Evolutionary conservation across 164 flowering plant species (phyloP), one percentile per base, ranked within the genome.

Genomic region (Liquidambar formosana): DNA sequence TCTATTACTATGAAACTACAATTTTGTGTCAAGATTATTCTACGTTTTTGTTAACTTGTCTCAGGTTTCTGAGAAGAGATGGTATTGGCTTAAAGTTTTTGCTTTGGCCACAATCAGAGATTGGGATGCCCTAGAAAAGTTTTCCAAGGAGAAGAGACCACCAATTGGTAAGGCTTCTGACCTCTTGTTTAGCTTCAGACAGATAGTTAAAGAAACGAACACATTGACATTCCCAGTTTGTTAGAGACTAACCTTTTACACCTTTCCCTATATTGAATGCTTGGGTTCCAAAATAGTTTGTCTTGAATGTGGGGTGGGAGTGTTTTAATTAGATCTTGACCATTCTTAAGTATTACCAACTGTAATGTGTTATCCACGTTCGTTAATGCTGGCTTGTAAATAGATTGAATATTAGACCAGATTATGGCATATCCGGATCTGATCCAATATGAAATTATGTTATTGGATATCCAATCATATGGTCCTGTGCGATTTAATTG

Each of bases 61-160:
- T 57, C 75, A 93, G 99, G 98, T 95, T 53, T 83, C 97, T 61
- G 99, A 95, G 76, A 95, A 90, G 80, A 82, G 97, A 70, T 95
- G 97, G 97, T 95, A 95, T 76, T 95, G 99, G 99, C 97, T 95
- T 67, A 95, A 95, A 81, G 91, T 85, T 70, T 91, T 91, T 78
- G 99, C 99, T 69, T 78, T 95, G 86, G 98, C 93, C 61, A 88
- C 96, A 57, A 90, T 79, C 51, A 84, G 91, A 83, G 99, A 95
- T 70, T 95, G 99, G 99, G 97, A 86, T 81, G 94, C 93, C 13
- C 81, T 95, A 18, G 99, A 95, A 67, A 95, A 88, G 71, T 95
- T 95, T 61, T 91, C 99, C 1, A 95, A 89, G 82, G 99, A 93
- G 82, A 95, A 93, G 79, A 83, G 85, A 78, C 98, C 99, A 33